Percentiles rank a stretch among this genome's conserved stretches.
phyloP scores from a whole-genome alignment of 164 flowering plant species.

The Stephania yunnanensis region DNA sequence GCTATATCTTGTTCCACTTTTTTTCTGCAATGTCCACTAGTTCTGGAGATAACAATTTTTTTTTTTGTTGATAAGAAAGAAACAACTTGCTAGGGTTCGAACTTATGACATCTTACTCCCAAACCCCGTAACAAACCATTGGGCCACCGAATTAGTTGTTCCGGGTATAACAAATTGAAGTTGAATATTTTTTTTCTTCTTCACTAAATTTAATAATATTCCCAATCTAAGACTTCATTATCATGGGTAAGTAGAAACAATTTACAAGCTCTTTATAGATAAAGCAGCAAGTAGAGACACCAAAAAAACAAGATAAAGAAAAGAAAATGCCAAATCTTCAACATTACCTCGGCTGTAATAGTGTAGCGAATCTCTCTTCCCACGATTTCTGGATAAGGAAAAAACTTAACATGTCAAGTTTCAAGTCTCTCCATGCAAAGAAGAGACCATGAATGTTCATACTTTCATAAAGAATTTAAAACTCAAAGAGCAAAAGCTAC shows the following conservation, averaged over 20 bases:
- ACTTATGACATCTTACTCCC: too few relatives aligned
- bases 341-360: conserved; percentile 45
- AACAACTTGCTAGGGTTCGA: too few relatives aligned
- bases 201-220: too few relatives aligned
- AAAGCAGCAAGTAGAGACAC: neutral
- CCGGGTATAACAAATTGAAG: too few relatives aligned
- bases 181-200: too few relatives aligned
- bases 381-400: conserved; percentile 11
- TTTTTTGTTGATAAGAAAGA: too few relatives aligned
- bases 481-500: neutral
- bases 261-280: neutral
- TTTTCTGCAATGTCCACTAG: too few relatives aligned
- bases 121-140: too few relatives aligned
- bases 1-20: too few relatives aligned
- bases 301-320: neutral
- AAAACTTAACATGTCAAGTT: neutral
- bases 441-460: neutral
- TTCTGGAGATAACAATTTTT: too few relatives aligned
- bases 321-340: neutral
- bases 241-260: neutral
- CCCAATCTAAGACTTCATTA: neutral
- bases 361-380: conserved; percentile 40
- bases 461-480: neutral
- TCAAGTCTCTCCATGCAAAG: neutral
- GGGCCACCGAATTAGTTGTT: too few relatives aligned